phyloP scores from a whole-genome alignment of 139 green algal species.

The Chlorella sp. region DNA sequence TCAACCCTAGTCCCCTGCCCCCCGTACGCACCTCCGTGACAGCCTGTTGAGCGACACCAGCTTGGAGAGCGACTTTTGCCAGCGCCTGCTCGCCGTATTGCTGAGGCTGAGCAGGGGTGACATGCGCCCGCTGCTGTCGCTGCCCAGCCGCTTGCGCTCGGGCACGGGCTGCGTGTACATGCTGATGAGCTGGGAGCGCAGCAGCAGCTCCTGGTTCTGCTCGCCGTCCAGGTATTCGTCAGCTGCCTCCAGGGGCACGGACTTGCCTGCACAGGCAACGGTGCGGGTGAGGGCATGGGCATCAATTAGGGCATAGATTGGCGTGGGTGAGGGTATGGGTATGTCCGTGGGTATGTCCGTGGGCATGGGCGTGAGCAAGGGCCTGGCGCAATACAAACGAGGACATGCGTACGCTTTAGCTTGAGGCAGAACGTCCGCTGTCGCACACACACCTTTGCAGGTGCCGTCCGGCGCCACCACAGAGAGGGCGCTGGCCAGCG shows the following conservation, averaged over 20 bases:
- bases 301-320: no score
- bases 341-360: no score
- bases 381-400: no score
- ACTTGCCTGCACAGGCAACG: no score
- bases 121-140: neutral
- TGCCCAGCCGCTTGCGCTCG: neutral
- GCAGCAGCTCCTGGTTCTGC: slow-evolving; percentile 4
- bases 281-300: no score
- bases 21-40: neutral
- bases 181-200: slow-evolving; percentile 24
- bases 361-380: no score
- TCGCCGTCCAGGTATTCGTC: neutral
- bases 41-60: neutral
- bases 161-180: slow-evolving; percentile 16
- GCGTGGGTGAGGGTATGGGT: no score
- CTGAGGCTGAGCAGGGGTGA: neutral
- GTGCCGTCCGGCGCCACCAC: slow-evolving; percentile 20
- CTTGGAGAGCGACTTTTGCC: neutral
- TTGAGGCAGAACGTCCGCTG: no score
- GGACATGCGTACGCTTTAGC: no score
- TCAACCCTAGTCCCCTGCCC: no score
- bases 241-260: no score
- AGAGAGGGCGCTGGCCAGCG: slow-evolving; percentile 47
- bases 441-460: neutral
- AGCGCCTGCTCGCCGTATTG: neutral